Evolutionary conservation across 2,329 filamentous ascomycete genomes (phyloP), one percentile per base, ranked within the genome.

Genomic region (Coniosporium tulheliwenetii): DNA sequence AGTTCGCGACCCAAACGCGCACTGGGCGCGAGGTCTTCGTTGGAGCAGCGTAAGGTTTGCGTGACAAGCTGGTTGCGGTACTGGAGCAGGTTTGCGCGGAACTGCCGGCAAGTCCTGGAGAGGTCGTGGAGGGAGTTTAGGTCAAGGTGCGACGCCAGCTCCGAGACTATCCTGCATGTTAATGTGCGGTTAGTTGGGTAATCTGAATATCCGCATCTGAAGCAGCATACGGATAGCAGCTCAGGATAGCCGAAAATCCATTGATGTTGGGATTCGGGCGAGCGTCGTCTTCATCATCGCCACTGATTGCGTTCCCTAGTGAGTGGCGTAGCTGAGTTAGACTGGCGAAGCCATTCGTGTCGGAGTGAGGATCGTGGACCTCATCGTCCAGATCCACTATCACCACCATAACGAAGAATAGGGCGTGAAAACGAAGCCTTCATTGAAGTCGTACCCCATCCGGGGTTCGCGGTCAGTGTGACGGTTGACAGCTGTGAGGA

Each of bases 81-180:
- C 51, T 86, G 83, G 36, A 93, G 66, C 16, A 96, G 71, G 48
- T 79, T 83, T 42, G 71, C 70, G 49, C 83, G 83, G 47, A 93
- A 75, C 53, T 83, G 78, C 39, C 81, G 82, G 58, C 85, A 93
- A 41, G 85, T 86, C 41, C 75, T 75, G 39, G 87, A 83, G 14
- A 96, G 75, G 47, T 80, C 78, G 59, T 93, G 80, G 51, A 95
- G 74, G 10, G 84, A 81, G 59, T 89, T 94, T 39, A 94, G 73
- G 57, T 96, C 89, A 56, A 95, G 76, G 50, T 75, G 73, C 30
- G 76, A 73, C 38, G 83, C 81, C 48, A 95, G 73, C 51, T 80
- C 74, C 47, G 77, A 75, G 50, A 83, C 77, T 55, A 94, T 76
- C 52, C 86, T 94, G 65, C 29, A 5, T 8, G 4, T 42, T 3